A percentile compares a stretch with the other conserved stretches of the same genome.
Evolutionary conservation across 352 stramenopile species (phyloP).

Genomic region (Elongisporangium anandrum): DNA sequence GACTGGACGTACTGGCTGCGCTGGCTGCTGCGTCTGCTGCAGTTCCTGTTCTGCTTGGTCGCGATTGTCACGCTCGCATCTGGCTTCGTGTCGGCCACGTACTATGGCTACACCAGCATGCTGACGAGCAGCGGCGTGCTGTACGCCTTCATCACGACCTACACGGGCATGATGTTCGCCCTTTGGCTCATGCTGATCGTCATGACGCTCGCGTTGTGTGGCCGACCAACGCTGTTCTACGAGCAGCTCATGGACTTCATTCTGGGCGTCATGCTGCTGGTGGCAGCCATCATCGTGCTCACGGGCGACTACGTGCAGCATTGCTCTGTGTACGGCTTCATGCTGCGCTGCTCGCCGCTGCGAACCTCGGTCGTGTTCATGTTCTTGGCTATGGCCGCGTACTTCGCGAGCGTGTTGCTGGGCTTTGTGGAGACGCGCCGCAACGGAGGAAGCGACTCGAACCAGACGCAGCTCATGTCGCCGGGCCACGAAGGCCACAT

Average conservation of each 20-base stretch:
- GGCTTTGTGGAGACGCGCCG: conserved; percentile 9
- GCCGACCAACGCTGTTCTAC: conserved; percentile 31
- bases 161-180: conserved; percentile 60
- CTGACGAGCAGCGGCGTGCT: conserved; percentile 51
- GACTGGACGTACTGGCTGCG: conserved; percentile 22
- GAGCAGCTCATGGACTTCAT: conserved; percentile 54
- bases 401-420: conserved; percentile 42
- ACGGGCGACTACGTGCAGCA: conserved; percentile 61
- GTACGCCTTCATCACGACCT: conserved; percentile 56
- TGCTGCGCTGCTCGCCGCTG: conserved; percentile 54
- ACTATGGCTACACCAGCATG: conserved; percentile 73
- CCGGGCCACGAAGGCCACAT: not conserved
- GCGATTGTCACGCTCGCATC: conserved; percentile 55
- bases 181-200: conserved; percentile 50
- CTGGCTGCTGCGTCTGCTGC: conserved; percentile 49
- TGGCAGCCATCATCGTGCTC: conserved; percentile 66
- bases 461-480: not conserved
- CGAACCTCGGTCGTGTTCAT: conserved; percentile 59
- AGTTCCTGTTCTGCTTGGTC: conserved; percentile 52
- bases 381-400: conserved; percentile 53
- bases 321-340: conserved; percentile 62
- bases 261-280: conserved; percentile 43
- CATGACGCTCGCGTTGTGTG: conserved; percentile 31
- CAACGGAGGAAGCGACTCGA: not conserved
- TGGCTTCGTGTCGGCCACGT: conserved; percentile 53